Evolutionary conservation across 2,329 filamentous ascomycete genomes (phyloP), one percentile per base, ranked within the genome.

Genomic region (Zymoseptoria ardabiliae): DNA sequence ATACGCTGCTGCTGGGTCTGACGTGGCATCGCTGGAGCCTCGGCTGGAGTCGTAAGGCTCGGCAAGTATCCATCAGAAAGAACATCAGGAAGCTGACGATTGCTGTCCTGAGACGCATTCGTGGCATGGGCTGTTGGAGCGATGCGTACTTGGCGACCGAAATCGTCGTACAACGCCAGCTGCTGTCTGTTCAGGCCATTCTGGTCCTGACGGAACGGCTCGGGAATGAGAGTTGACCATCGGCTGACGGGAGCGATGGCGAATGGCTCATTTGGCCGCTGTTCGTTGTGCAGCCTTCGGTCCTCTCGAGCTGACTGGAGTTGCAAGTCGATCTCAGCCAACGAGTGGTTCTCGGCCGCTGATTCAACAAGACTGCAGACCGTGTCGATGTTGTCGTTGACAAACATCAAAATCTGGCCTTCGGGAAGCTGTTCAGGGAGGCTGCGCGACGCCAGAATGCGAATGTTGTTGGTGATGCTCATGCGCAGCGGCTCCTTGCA

Each of bases 381-480:
- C 49, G 91, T 82, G 67, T 99, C 94, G 28, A 99, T 82, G 72
- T 99, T 99, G 65, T 95, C 93, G 73, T 97, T 99, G 62, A 99
- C 93, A 74, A 95, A 97, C 90, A 99, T 97, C 58, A 97, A 84
- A 62, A 99, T 94, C 30, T 94, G 90, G 6, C 94, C 94, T 76
- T 99, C 94, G 0, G 94, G 91, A 62, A 99, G 82, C 17, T 90
- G 89, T 67, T 87, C 84, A 2, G 81, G 81, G 49, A 84, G 77
- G 55, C 83, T 82, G 59, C 82, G 79, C 56, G 66, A 58, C 13
- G 90, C 88, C 57, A 90, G 86, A 45, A 96, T 82, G n/a, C 94
- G 88, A 73, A 99, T 91, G 71, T 97, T 96, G 75, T 97, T 99
- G 57, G 89, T 95, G 75, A 99, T 96, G 76, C 95, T 97, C 74